These are phyloP conservation scores for Neckera pumila DNA, from an alignment of 225 moss, liverwort and hornwort species.

Conservation along the genomic window DNA sequence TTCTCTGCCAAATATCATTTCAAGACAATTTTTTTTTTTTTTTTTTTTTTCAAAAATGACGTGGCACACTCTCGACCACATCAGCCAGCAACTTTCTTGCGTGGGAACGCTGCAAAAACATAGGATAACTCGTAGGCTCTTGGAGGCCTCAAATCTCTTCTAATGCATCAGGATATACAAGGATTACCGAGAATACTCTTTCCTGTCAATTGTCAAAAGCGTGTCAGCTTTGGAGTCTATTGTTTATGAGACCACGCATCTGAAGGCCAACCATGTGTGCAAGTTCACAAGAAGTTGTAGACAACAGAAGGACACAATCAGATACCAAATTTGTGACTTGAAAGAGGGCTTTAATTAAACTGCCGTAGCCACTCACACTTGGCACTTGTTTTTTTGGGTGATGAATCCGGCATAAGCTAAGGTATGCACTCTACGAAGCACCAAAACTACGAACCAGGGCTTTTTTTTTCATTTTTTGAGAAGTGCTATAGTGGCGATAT, in stretches of 20 bases:
- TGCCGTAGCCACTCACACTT: neutral
- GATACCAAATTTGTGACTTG: neutral
- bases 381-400: neutral
- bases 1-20: too few species aligned
- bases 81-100: too few species aligned
- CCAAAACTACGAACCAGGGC: neutral
- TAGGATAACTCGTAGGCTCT: too few species aligned
- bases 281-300: neutral
- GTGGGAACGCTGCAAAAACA: too few species aligned
- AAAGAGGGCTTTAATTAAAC: neutral
- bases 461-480: too few species aligned
- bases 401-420: neutral
- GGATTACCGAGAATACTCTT: neutral
- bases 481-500: too few species aligned
- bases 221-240: neutral
- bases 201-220: neutral
- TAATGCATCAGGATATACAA: too few species aligned
- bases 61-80: too few species aligned
- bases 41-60: too few species aligned
- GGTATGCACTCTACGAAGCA: neutral
- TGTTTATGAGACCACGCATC: neutral
- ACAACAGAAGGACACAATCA: neutral
- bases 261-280: neutral
- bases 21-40: too few species aligned
- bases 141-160: too few species aligned